Percentiles rank a stretch among this genome's conserved stretches.
Conservation (phyloP, 2,329 filamentous ascomycete species). For the Pleomassaria siparia region DNA sequence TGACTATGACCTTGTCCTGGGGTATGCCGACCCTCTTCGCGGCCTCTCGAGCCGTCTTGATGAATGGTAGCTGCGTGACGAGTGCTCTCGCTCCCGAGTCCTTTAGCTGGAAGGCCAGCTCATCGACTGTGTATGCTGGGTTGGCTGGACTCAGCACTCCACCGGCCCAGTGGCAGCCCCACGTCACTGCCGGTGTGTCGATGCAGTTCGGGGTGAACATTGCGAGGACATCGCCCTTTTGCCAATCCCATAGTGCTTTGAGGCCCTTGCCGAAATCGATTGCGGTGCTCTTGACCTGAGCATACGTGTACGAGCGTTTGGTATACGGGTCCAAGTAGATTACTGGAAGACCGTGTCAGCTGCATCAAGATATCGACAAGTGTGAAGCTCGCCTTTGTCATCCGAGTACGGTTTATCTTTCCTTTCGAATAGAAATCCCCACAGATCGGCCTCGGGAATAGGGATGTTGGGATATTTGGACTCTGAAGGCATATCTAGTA, state of each 20-base stretch:
- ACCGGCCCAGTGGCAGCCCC: constrained; percentile 81
- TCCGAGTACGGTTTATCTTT: constrained; percentile 67
- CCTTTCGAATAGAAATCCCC: constrained; percentile 74
- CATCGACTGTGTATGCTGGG: constrained; percentile 79
- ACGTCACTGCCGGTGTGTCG: constrained; percentile 75
- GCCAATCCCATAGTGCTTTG: constrained; percentile 72
- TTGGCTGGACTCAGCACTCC: constrained; percentile 84
- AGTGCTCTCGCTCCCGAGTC: constrained; percentile 75
- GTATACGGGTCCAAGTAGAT: constrained; percentile 78
- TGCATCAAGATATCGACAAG: neutral
- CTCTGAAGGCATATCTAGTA: constrained; percentile 69
- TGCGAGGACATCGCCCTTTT: constrained; percentile 78
- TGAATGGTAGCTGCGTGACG: constrained; percentile 69
- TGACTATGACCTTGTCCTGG: constrained; percentile 70
- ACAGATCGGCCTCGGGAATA: constrained; percentile 76
- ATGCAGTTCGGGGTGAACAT: constrained; percentile 85
- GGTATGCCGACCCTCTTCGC: constrained; percentile 70
- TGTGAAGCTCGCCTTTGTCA: constrained; percentile 66
- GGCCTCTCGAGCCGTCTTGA: constrained; percentile 67
- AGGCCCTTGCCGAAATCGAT: constrained; percentile 80
- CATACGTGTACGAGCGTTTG: constrained; percentile 68
- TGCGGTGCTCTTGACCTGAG: constrained; percentile 65
- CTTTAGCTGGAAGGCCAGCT: constrained; percentile 81
- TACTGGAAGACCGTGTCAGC: constrained; percentile 53
- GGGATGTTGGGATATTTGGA: constrained; percentile 66